These are phyloP conservation scores for Paraglomus brasilianum DNA, from an alignment of 192 early-diverging fungal species.

Conservation along the genomic window DNA sequence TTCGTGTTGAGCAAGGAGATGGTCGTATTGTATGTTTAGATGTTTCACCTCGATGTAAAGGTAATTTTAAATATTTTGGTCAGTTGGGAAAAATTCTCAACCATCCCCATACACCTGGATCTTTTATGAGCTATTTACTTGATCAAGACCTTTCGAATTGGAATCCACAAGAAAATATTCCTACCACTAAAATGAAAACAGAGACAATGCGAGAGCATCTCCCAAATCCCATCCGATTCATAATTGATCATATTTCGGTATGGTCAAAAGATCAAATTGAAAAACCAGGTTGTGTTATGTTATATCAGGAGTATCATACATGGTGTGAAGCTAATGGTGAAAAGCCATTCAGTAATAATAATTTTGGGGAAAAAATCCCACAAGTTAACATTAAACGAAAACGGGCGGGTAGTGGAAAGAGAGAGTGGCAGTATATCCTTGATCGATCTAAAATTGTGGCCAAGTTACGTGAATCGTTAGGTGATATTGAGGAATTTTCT, in stretches of 20 bases:
- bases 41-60: neutral
- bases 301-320: constrained; percentile 13
- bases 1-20: neutral
- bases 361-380: neutral
- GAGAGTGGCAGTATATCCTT: constrained; percentile 22
- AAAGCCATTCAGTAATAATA: constrained; percentile 15
- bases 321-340: neutral
- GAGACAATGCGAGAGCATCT: neutral
- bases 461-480: constrained; percentile 18
- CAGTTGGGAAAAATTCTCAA: neutral
- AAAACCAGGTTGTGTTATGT: neutral
- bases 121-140: neutral
- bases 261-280: constrained; percentile 7
- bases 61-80: constrained; percentile 6
- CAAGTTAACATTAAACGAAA: constrained; percentile 7
- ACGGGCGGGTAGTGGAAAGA: constrained; percentile 8
- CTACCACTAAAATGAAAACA: constrained; percentile 1
- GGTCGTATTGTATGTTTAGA: constrained; percentile 12
- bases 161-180: neutral
- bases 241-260: constrained; percentile 16
- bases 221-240: constrained; percentile 10
- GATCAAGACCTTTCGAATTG: constrained; percentile 7
- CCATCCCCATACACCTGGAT: neutral
- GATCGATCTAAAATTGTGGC: constrained; percentile 16
- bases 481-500: constrained; percentile 19